phyloP scores from a whole-genome alignment of 106 monocot genomes.

The Dendrobium chrysotoxum region DNA sequence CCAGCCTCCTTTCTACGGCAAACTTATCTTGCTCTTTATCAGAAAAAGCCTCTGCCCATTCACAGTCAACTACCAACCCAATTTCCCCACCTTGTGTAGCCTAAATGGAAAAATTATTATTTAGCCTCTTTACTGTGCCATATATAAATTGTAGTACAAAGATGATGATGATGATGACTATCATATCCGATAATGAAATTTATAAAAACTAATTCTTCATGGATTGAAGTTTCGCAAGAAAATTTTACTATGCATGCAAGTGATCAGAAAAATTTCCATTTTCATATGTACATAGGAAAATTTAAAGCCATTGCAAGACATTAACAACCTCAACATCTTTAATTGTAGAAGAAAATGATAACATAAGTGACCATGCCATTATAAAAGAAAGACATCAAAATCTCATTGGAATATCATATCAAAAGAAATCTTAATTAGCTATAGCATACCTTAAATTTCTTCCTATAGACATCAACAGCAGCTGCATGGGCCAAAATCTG shows the following conservation, averaged over 20 bases:
- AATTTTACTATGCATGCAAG: not conserved
- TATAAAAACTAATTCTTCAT: not conserved
- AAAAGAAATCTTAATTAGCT: not conserved
- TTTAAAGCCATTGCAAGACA: not conserved
- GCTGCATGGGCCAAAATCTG: constrained; percentile 92
- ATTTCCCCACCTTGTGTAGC: constrained; percentile 85
- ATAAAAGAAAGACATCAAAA: not conserved
- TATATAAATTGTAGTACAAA: not conserved
- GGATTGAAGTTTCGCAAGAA: not conserved
- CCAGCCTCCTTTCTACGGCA: constrained; percentile 71
- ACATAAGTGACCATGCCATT: not conserved
- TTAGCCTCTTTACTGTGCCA: not conserved
- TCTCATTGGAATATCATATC: not conserved
- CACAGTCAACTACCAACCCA: constrained; percentile 80
- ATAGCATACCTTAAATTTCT: constrained; percentile 70
- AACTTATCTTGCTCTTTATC: constrained; percentile 55
- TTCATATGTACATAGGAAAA: not conserved
- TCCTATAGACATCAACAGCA: constrained; percentile 61
- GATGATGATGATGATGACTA: not conserved
- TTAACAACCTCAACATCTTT: not conserved
- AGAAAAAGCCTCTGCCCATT: constrained; percentile 93
- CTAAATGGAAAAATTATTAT: constrained; percentile 20
- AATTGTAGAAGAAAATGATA: not conserved
- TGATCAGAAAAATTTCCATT: not conserved
- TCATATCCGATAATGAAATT: not conserved